Conservation (phyloP, 768 basidiomycete genomes). For the Amanita pseudoporphyria region DNA sequence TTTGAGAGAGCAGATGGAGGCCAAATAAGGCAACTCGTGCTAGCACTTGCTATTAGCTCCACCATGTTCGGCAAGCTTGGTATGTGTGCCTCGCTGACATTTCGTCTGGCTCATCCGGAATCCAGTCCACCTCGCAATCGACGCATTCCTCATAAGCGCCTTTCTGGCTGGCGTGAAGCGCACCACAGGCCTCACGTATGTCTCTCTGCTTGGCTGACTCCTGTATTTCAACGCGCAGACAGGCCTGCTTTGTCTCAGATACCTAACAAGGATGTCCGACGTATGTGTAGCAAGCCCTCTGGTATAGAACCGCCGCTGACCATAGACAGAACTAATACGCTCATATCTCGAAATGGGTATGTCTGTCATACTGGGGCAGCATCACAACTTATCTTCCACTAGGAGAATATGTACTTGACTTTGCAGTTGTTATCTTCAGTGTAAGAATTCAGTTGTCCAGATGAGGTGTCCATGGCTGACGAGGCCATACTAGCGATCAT, state of each 20-base stretch:
- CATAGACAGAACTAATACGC: slow-evolving; percentile 48
- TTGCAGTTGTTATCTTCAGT: slow-evolving; percentile 76
- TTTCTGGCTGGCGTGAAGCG: slow-evolving; percentile 81
- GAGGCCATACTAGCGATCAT: slow-evolving; percentile 42
- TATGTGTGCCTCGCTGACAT: slow-evolving; percentile 12
- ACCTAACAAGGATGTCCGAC: slow-evolving; percentile 82
- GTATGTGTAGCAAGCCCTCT: slow-evolving; percentile 35
- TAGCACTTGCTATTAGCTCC: slow-evolving; percentile 8
- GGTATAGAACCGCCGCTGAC: not conserved
- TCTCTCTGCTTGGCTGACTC: slow-evolving; percentile 8
- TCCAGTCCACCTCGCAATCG: slow-evolving; percentile 59
- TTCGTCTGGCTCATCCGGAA: slow-evolving; percentile 8
- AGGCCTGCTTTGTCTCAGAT: slow-evolving; percentile 71
- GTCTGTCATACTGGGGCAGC: slow-evolving; percentile 13
- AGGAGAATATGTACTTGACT: slow-evolving; percentile 86
- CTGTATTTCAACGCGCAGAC: slow-evolving; percentile 1
- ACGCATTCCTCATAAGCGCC: slow-evolving; percentile 70
- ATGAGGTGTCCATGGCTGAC: not conserved
- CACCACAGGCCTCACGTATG: slow-evolving; percentile 80
- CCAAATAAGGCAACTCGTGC: too few species aligned
- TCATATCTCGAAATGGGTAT: slow-evolving; percentile 76
- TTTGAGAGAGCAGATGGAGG: too few species aligned
- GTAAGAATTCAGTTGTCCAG: slow-evolving; percentile 32
- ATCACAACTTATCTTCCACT: slow-evolving; percentile 4
- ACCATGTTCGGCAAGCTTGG: slow-evolving; percentile 56